Evolutionary conservation across 805 yeast species (phyloP).

Genomic region (Saccharomyces eubayanus): DNA sequence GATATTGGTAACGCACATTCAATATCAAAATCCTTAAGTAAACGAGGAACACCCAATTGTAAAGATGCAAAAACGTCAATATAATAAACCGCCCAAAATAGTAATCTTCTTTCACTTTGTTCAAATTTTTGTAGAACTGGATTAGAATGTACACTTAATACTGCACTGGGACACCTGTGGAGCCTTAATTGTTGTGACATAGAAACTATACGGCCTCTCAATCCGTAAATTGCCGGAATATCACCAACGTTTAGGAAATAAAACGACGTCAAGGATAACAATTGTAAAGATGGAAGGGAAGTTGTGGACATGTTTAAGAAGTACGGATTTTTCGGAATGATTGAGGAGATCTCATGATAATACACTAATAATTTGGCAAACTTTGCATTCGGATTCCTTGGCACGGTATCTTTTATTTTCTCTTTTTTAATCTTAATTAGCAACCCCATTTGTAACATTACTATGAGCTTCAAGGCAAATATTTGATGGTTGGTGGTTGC

Average conservation of each 20-base stretch:
- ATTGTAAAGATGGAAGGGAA: conserved; percentile 61
- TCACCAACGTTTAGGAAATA: conserved; percentile 70
- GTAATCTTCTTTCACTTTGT: conserved; percentile 73
- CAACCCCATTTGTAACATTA: conserved; percentile 28
- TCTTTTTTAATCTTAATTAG: conserved; percentile 20
- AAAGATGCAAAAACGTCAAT: conserved; percentile 69
- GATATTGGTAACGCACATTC: conserved; percentile 79
- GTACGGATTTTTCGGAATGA: conserved; percentile 52
- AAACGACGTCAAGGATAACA: conserved; percentile 57
- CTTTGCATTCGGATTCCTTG: conserved; percentile 7
- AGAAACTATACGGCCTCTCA: conserved; percentile 66
- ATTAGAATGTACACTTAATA: conserved; percentile 51
- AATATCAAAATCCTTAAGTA: conserved; percentile 70
- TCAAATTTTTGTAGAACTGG: conserved; percentile 56
- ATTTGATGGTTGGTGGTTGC: conserved; percentile 24
- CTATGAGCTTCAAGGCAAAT: conserved; percentile 21
- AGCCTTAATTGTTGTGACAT: conserved; percentile 81
- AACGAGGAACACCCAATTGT: conserved; percentile 73
- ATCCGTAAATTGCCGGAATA: conserved; percentile 61
- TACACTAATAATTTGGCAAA: conserved; percentile 32
- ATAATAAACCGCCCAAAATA: conserved; percentile 78
- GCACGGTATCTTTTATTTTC: conserved; percentile 5
- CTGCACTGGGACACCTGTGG: conserved; percentile 82
- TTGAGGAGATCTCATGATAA: conserved; percentile 49
- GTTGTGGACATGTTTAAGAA: conserved; percentile 46